A percentile compares a stretch with the other conserved stretches of the same genome.
Conservation (phyloP, 306 rosid genomes). For the Lathyrus aphaca region DNA sequence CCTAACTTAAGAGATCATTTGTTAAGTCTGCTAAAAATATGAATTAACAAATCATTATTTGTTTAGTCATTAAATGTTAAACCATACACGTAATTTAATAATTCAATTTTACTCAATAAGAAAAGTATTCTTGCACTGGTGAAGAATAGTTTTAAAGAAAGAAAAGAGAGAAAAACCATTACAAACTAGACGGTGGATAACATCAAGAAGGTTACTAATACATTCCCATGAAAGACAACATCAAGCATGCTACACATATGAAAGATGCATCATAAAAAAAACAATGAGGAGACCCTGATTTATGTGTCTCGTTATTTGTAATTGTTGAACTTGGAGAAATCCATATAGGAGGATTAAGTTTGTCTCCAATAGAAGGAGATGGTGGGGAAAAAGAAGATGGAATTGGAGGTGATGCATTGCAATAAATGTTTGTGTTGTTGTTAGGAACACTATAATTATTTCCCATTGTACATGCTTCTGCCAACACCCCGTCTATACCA, state of each 20-base stretch:
- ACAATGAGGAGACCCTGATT: constrained; percentile 40
- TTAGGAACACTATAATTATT: constrained; percentile 36
- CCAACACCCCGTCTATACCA: constrained; percentile 59
- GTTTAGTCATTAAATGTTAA: too few species aligned
- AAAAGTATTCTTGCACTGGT: too few species aligned
- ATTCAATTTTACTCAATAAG: too few species aligned
- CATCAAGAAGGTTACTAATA: background rate
- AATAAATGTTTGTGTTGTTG: constrained; percentile 30
- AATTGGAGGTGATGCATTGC: constrained; percentile 32
- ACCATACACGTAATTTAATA: too few species aligned
- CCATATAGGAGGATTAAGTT: constrained; percentile 28
- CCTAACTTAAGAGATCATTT: too few species aligned
- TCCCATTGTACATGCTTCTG: constrained; percentile 6
- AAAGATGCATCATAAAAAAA: constrained; percentile 1
- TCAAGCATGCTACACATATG: background rate
- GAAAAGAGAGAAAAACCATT: background rate
- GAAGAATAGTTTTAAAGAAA: background rate
- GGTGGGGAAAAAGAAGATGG: constrained; percentile 28
- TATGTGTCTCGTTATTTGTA: constrained; percentile 27
- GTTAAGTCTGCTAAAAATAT: too few species aligned
- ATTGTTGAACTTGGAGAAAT: constrained; percentile 31
- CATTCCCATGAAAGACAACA: constrained; percentile 4
- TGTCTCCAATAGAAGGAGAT: background rate
- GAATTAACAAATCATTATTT: too few species aligned
- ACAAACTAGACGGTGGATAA: background rate